Base-by-base conservation (phyloP, 768 basidiomycete genomes). In the Tremella yokohamensis region DNA sequence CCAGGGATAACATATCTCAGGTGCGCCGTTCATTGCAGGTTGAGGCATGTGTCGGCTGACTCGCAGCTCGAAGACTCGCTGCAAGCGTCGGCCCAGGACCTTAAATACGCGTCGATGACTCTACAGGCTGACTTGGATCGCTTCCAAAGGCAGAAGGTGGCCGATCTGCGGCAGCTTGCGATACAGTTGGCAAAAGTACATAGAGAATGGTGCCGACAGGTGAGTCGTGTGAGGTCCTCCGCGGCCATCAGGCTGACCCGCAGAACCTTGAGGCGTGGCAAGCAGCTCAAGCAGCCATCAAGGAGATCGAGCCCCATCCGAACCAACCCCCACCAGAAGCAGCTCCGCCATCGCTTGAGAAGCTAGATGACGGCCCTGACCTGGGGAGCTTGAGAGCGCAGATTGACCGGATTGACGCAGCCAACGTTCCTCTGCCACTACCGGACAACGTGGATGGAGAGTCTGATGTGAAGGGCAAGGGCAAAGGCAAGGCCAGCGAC, bases 251-350 rank as follows among this genome's bases (percentile, higher is more conserved):
- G 42, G 42, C 49, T 50, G 19, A 50, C 25, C 16, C 18, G 49
- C 65, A 97, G 94, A 99, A 98, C 78, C 81, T 99, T 50, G 89
- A 96, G 70, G 89, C 87, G 53, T 99, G 96, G 96, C 87, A 94
- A 79, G 91, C 91, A 69, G 96, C 91, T 8, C 90, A 90, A 80
- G 84, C 83, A 66, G 92, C 94, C 70, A 89, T 96, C 63, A 84
- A 85, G 54, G 87, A 87, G 78, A 93, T 99, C 73, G 87, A 90
- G 37, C 83, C 86, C 55, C 92, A 96, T 76, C 92, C 92, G 15
- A 96, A 93, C 74, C 83, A 81, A 68, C 67, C 69, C 7, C 63
- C 68, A 12, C 37, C 44, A 16, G 12, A 44, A 11, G 64, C 64
- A 15, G 56, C 56, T 18, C 64, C 61, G 8, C 39, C 63, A 7